Conservation (phyloP, 1,284 basidiomycete genomes). For the Trichosporon asahii region DNA sequence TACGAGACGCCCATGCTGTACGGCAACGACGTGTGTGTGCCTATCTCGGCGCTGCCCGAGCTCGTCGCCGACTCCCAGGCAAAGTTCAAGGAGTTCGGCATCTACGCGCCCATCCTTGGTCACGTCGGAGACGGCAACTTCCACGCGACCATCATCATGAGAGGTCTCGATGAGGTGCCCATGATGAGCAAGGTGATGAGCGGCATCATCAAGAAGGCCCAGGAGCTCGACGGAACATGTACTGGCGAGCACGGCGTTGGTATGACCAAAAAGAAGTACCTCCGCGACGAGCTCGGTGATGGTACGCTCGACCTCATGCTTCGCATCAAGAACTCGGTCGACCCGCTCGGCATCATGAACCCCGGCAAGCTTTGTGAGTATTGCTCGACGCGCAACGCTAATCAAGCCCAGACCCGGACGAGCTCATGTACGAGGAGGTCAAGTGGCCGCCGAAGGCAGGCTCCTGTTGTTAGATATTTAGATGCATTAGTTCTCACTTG, state of each 20-base stretch:
- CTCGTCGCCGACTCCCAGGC: constrained; percentile 70
- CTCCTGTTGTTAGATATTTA: constrained; percentile 7
- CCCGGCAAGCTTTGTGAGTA: constrained; percentile 61
- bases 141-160: constrained; percentile 36
- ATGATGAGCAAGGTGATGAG: constrained; percentile 12
- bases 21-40: constrained; percentile 80
- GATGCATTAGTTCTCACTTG: background rate
- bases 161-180: constrained; percentile 13
- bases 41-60: constrained; percentile 69
- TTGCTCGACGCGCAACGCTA: background rate
- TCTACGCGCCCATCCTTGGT: constrained; percentile 59
- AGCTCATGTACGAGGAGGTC: constrained; percentile 18
- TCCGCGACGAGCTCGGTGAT: constrained; percentile 67
- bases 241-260: constrained; percentile 76
- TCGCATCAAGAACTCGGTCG: constrained; percentile 65
- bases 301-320: constrained; percentile 72
- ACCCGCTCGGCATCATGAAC: constrained; percentile 72
- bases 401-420: constrained; percentile 21
- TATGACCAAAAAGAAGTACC: constrained; percentile 63
- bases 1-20: constrained; percentile 57
- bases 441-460: constrained; percentile 13
- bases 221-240: constrained; percentile 52
- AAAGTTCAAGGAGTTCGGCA: constrained; percentile 62
- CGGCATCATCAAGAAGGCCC: constrained; percentile 18
- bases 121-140: constrained; percentile 76